These are phyloP conservation scores for Dendrobium huoshanense DNA, from an alignment of 106 monocot species.

Conservation along the genomic window DNA sequence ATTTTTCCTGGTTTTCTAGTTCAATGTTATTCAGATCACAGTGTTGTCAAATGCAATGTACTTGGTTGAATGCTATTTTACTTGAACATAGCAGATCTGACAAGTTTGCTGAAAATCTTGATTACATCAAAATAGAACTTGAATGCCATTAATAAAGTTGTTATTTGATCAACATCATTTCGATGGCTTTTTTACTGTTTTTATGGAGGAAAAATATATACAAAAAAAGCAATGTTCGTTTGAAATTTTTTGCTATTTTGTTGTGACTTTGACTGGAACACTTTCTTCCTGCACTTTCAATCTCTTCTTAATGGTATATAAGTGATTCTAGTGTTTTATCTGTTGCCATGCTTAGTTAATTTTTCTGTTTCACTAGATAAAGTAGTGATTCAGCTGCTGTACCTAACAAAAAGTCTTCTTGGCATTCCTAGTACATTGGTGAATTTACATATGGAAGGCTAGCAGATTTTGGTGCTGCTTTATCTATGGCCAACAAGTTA, in stretches of 20 bases:
- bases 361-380: neutral
- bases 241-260: neutral
- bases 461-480: slow-evolving; percentile 85
- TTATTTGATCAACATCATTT: neutral
- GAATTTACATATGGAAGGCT: slow-evolving; percentile 69
- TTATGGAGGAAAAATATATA: too few relatives aligned
- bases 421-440: slow-evolving; percentile 48
- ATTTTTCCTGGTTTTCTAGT: neutral
- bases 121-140: neutral
- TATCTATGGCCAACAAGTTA: slow-evolving; percentile 69
- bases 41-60: neutral
- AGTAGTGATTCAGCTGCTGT: neutral
- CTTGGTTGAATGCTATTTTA: neutral
- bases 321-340: neutral
- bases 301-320: neutral
- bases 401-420: slow-evolving; percentile 9
- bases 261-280: neutral
- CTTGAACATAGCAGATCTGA: neutral
- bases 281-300: neutral
- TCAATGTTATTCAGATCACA: neutral
- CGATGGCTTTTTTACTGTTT: too few relatives aligned
- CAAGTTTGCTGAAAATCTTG: neutral
- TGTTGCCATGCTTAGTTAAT: neutral
- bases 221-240: too few relatives aligned
- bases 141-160: neutral